Conservation (phyloP, 108 stramenopile species). For the Conticribra weissflogii region DNA sequence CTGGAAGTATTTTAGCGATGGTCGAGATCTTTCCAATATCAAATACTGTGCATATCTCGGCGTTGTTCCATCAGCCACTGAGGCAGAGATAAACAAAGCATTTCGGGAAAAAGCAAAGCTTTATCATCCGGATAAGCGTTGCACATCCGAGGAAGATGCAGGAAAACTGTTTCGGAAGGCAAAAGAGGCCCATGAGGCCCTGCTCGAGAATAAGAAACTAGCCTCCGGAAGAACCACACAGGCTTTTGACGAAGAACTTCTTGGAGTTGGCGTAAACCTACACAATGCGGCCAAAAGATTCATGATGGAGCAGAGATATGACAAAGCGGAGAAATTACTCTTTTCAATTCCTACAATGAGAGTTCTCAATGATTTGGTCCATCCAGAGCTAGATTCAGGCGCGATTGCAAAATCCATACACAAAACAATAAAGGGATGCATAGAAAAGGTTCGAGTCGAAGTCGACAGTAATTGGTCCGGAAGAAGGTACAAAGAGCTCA, state of each 20-base stretch:
- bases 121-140: conserved; percentile 47
- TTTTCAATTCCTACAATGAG: conserved; percentile 42
- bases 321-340: conserved; percentile 39
- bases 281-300: conserved; percentile 19
- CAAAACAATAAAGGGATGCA: conserved; percentile 41
- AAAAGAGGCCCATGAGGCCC: conserved; percentile 51
- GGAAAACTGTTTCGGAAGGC: conserved; percentile 32
- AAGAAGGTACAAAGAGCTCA: conserved; percentile 60
- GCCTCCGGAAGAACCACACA: background rate
- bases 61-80: conserved; percentile 49
- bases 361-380: conserved; percentile 51
- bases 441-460: conserved; percentile 49
- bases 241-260: conserved; percentile 52
- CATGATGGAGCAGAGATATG: conserved; percentile 57
- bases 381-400: conserved; percentile 42
- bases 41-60: conserved; percentile 52
- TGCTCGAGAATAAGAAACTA: conserved; percentile 21
- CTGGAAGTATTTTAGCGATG: conserved; percentile 44
- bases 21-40: conserved; percentile 51
- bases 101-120: conserved; percentile 33
- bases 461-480: conserved; percentile 53
- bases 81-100: conserved; percentile 51
- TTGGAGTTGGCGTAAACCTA: conserved; percentile 29
- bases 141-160: conserved; percentile 5
- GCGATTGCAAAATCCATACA: conserved; percentile 26